These are phyloP conservation scores for Botryotinia globosa DNA, from an alignment of 2,329 filamentous ascomycete species.

Conservation along the genomic window DNA sequence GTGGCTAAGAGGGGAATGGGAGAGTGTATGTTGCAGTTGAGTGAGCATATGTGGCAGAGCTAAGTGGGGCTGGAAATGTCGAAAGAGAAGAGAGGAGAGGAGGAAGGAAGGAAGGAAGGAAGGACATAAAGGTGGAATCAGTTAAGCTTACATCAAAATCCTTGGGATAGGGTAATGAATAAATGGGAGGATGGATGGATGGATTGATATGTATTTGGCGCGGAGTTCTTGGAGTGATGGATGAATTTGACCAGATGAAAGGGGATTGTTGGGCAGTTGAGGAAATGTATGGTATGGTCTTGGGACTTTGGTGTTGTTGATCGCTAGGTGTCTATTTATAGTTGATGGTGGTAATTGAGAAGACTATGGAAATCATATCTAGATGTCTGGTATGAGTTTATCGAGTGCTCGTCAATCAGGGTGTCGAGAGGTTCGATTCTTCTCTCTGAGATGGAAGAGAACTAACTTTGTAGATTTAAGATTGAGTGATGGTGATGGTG, in stretches of 20 bases:
- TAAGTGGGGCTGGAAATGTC: conserved; percentile 19
- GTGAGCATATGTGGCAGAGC: conserved; percentile 68
- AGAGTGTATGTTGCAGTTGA: conserved; percentile 66
- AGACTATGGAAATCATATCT: not conserved
- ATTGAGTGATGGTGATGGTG: not conserved
- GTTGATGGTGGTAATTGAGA: not conserved
- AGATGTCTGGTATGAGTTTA: not conserved
- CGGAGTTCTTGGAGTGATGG: not conserved
- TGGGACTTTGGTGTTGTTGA: not conserved
- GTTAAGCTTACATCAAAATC: not conserved
- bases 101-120: not conserved
- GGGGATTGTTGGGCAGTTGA: not conserved
- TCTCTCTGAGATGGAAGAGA: not conserved
- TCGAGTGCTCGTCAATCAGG: not conserved
- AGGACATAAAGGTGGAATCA: not conserved
- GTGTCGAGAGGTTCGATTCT: not conserved
- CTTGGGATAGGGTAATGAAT: not conserved
- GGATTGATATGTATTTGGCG: conserved; percentile 10
- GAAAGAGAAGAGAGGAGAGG: too few relatives aligned
- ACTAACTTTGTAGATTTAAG: not conserved
- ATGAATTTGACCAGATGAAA: not conserved
- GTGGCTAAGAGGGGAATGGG: conserved; percentile 67
- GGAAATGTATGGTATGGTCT: not conserved
- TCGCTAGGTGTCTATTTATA: not conserved
- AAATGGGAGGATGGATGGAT: not conserved